Percentiles rank a stretch among this genome's conserved stretches.
These are phyloP conservation scores for Collybiopsis luxurians DNA, from an alignment of 768 basidiomycete genomes.

Conservation along the genomic window DNA sequence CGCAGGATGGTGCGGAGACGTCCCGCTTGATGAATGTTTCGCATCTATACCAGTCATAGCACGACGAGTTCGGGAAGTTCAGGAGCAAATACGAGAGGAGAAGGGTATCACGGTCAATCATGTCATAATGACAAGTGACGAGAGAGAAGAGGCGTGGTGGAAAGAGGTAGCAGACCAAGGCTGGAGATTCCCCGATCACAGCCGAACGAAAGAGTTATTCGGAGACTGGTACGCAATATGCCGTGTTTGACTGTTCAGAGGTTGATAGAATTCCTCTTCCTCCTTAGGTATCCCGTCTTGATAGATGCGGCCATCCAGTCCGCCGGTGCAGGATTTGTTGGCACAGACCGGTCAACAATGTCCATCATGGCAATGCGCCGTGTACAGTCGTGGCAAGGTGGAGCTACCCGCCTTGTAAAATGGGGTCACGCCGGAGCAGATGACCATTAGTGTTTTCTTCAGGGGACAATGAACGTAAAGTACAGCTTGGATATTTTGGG, in stretches of 20 bases:
- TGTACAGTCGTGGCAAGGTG: constrained; percentile 64
- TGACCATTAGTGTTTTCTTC: constrained; percentile 41
- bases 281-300: constrained; percentile 63
- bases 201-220: constrained; percentile 40
- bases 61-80: constrained; percentile 54
- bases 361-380: constrained; percentile 63
- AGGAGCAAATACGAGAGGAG: constrained; percentile 41
- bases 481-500: no score
- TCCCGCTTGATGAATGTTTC: constrained; percentile 44
- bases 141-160: constrained; percentile 57
- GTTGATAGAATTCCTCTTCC: neutral
- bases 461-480: neutral
- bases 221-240: constrained; percentile 43
- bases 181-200: constrained; percentile 53
- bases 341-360: constrained; percentile 72
- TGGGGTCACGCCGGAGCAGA: constrained; percentile 61
- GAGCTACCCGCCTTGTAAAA: constrained; percentile 46
- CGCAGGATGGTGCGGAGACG: constrained; percentile 38
- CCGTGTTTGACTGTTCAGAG: neutral
- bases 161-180: constrained; percentile 43
- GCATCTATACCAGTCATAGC: constrained; percentile 52
- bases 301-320: constrained; percentile 75
- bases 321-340: constrained; percentile 63
- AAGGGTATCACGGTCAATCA: constrained; percentile 46
- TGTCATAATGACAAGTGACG: constrained; percentile 67